Evolutionary conservation across 495 filamentous ascomycete genomes (phyloP).

Genomic region (Geoglossum glabrum): DNA sequence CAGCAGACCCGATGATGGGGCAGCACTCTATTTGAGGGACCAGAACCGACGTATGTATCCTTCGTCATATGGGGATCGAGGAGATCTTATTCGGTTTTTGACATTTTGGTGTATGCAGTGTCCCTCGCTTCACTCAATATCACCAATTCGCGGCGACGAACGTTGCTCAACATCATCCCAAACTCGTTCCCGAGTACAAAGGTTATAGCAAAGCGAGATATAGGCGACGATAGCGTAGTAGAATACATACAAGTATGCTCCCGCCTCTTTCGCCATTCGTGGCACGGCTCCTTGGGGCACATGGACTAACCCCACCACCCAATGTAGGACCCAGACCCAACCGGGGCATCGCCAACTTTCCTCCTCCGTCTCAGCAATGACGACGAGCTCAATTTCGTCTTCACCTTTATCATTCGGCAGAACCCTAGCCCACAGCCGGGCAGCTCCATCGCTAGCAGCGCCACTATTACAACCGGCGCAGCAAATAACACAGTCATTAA

Average conservation of each 20-base stretch:
- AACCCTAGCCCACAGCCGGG: constrained; percentile 21
- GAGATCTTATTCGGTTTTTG: not conserved
- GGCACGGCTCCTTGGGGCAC: not conserved
- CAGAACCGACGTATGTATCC: constrained; percentile 59
- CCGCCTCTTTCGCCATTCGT: not conserved
- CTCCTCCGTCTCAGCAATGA: constrained; percentile 75
- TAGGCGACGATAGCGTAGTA: constrained; percentile 51
- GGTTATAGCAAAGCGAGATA: constrained; percentile 53
- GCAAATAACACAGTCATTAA: constrained; percentile 56
- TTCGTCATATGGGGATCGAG: not conserved
- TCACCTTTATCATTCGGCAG: constrained; percentile 75
- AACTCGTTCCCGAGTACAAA: constrained; percentile 76
- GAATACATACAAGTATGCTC: constrained; percentile 77
- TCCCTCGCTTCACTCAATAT: constrained; percentile 65
- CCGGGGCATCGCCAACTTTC: constrained; percentile 43
- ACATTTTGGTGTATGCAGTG: constrained; percentile 31
- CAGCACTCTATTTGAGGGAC: constrained; percentile 67
- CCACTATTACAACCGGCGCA: constrained; percentile 23
- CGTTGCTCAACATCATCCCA: constrained; percentile 57
- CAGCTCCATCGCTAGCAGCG: constrained; percentile 27
- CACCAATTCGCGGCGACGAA: constrained; percentile 53
- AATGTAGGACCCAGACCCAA: constrained; percentile 56
- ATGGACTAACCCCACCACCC: not conserved
- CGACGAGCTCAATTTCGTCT: constrained; percentile 78
- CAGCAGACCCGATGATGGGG: constrained; percentile 76